Evolutionary conservation across 768 basidiomycete species (phyloP), one percentile per base, ranked within the genome.

Genomic region (Nidularia pulvinata): DNA sequence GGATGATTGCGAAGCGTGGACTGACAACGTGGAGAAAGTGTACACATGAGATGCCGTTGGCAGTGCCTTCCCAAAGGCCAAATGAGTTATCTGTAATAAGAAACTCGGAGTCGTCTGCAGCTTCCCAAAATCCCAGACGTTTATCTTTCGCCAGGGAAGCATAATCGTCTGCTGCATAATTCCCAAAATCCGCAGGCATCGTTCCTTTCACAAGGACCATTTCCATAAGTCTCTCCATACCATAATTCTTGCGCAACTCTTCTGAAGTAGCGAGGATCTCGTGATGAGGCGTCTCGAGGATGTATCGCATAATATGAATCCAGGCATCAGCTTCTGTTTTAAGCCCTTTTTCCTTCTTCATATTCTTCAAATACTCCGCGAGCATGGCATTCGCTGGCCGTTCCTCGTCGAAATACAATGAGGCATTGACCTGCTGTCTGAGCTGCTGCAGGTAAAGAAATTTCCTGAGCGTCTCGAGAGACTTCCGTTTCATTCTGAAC

Each of bases 371-470:
- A 64, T 65, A 70, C 7, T 58, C 55, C 5, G 46, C 57, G 0
- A 57, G 44, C 16, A 55, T 58, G 22, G 57, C 59, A 44, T 65
- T 64, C 25, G 56, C 49, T 0, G 66, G 66, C 42, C 67, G 57
- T 4, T 57, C 53, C 25, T 65, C 69, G 14, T 67, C 57, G 33
- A 66, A 69, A 55, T 72, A 70, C 5, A 53, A 56, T 2, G 47
- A 32, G 13, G 62, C 56, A 1, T 59, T 50, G 1, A 59, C 58
- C n/a, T 54, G 58, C 19, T 57, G 57, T 6, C 72, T 66, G 53
- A 66, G 69, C 37, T 70, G 63, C 69, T 73, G 69, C 19, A 75
- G 35, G 50, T 72, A 72, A 6, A 74, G 57, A 49, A 75, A 74
- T 55, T 70, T 74, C 3, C 70, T 61, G 33, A 75, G 53, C 4